Evolutionary conservation across 2,329 filamentous ascomycete species (phyloP).

Genomic region (Fusarium bactridioides): DNA sequence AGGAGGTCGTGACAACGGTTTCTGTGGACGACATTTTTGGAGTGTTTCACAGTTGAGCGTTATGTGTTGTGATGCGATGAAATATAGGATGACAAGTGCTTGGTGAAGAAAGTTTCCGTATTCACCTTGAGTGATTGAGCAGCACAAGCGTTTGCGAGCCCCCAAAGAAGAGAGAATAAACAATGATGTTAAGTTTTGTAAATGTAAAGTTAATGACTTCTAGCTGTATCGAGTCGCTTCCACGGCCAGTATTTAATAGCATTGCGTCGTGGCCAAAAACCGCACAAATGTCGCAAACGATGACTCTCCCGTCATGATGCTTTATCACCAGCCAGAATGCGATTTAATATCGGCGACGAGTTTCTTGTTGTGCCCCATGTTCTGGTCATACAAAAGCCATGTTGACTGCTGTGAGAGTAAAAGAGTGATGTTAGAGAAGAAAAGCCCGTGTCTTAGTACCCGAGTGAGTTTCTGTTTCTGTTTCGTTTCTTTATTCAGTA

Average conservation of each 20-base stretch:
- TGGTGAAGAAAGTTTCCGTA: conserved; percentile 10
- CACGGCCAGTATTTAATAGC: conserved; percentile 22
- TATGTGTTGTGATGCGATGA: neutral
- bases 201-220: conserved; percentile 1
- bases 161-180: neutral
- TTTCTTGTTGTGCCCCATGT: neutral
- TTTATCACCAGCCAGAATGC: conserved; percentile 25
- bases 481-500: neutral
- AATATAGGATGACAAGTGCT: neutral
- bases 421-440: neutral
- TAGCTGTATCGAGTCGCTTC: conserved; percentile 15
- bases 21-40: conserved; percentile 42
- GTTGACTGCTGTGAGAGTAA: neutral
- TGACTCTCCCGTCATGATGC: conserved; percentile 23
- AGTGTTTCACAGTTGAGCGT: neutral
- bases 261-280: conserved; percentile 40
- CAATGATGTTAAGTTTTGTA: neutral
- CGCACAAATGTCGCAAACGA: conserved; percentile 48
- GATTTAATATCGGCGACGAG: conserved; percentile 1
- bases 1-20: conserved; percentile 60
- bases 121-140: neutral
- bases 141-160: neutral
- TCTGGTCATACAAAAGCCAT: neutral
- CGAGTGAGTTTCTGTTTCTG: neutral
- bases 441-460: neutral